Conservation (phyloP, 306 rosid species). For the Adenanthera pavonina region DNA sequence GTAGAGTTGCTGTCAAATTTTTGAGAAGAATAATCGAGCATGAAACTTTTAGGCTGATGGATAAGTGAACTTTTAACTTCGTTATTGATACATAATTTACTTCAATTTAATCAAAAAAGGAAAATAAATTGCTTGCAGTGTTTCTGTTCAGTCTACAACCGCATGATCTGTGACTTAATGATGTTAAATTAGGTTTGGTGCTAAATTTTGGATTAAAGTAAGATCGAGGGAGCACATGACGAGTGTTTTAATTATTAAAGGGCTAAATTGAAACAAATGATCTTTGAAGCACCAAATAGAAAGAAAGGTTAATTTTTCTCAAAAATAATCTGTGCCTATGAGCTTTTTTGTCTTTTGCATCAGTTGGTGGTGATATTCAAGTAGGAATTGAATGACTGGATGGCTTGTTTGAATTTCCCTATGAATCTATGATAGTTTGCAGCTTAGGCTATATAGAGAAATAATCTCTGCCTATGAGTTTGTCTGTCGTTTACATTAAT, state of each 20-base stretch:
- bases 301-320: neutral
- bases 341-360: neutral
- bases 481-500: neutral
- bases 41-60: neutral
- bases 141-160: neutral
- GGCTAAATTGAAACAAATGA: neutral
- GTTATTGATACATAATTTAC: neutral
- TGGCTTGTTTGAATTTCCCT: neutral
- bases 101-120: neutral
- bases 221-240: neutral
- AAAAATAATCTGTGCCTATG: neutral
- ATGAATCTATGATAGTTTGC: conserved; percentile 1
- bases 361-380: neutral
- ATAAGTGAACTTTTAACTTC: neutral
- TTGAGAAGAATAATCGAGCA: neutral
- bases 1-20: neutral
- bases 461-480: neutral
- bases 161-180: neutral
- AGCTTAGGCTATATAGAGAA: neutral
- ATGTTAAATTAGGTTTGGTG: neutral
- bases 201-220: neutral
- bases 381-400: neutral
- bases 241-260: neutral
- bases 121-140: neutral
- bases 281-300: neutral